Evolutionary conservation across 345 rosid species (phyloP).

Genomic region (Dimocarpus longan): DNA sequence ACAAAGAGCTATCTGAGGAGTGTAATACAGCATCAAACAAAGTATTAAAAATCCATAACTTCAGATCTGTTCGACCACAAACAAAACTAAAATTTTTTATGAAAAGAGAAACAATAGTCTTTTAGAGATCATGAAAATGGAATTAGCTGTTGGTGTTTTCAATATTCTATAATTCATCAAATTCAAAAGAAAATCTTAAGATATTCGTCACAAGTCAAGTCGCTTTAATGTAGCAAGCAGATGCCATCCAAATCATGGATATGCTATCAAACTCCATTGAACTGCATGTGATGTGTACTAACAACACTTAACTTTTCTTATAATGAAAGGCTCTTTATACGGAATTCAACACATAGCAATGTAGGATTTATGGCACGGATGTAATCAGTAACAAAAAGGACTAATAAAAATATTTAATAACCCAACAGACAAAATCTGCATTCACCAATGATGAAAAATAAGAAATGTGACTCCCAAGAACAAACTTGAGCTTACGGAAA

Average conservation of each 20-base stretch:
- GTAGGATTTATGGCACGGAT: background rate
- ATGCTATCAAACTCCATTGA: background rate
- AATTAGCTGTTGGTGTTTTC: background rate
- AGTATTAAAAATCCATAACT: background rate
- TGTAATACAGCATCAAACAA: slow-evolving; percentile 2
- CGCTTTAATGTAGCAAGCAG: background rate
- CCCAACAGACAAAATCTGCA: background rate
- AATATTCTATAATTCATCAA: background rate
- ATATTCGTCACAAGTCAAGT: background rate
- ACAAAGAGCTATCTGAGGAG: slow-evolving; percentile 52
- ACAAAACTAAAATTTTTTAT: background rate
- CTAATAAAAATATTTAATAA: background rate
- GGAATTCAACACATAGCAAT: background rate
- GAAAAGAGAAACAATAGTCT: background rate
- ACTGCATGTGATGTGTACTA: background rate
- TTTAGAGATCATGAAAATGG: background rate
- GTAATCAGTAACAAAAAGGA: background rate
- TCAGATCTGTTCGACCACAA: background rate
- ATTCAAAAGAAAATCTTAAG: background rate
- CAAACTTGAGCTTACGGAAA: background rate
- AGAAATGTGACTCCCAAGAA: background rate
- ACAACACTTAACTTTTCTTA: background rate
- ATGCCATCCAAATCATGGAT: background rate
- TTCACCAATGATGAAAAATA: background rate
- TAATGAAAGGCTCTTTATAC: background rate